Percentiles rank a stretch among this genome's conserved stretches.
These are phyloP conservation scores for Mortierella sp. DNA, from an alignment of 371 early-diverging fungal genomes.

Conservation along the genomic window DNA sequence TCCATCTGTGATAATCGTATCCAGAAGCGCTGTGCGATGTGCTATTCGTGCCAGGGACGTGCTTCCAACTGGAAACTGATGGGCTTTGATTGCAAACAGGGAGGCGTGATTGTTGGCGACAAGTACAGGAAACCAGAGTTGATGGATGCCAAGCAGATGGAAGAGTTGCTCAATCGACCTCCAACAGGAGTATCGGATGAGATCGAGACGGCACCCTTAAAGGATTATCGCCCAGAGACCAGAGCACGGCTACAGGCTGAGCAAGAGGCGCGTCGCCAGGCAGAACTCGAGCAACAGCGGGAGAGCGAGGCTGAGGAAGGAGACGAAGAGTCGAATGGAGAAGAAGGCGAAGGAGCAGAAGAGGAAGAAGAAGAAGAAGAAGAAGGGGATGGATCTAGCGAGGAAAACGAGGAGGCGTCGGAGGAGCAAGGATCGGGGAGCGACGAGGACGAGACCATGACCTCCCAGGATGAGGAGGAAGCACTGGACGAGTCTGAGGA, in stretches of 20 bases:
- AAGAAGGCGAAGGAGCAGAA: constrained; percentile 4
- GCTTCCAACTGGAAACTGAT: constrained; percentile 70
- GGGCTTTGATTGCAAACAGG: constrained; percentile 70
- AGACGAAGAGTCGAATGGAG: constrained; percentile 6
- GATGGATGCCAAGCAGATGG: constrained; percentile 52
- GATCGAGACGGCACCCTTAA: constrained; percentile 22
- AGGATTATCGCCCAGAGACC: constrained; percentile 40
- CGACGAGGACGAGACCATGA: constrained; percentile 5
- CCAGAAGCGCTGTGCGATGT: constrained; percentile 64
- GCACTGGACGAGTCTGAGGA: constrained; percentile 14
- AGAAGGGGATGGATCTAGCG: not conserved
- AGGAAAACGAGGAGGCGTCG: constrained; percentile 5
- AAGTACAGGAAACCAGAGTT: constrained; percentile 52
- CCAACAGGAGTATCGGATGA: constrained; percentile 34
- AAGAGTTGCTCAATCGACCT: constrained; percentile 51
- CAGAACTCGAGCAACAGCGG: not conserved
- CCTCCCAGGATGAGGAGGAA: constrained; percentile 29
- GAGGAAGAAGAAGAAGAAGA: not conserved
- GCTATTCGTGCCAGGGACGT: constrained; percentile 70
- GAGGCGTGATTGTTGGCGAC: constrained; percentile 53
- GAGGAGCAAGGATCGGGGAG: constrained; percentile 2
- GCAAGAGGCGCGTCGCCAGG: not conserved
- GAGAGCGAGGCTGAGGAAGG: not conserved
- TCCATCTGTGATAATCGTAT: constrained; percentile 46
- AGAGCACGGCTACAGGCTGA: constrained; percentile 25